Conservation (phyloP, 2,329 filamentous ascomycete species). For the Trichoderma koningiopsis region DNA sequence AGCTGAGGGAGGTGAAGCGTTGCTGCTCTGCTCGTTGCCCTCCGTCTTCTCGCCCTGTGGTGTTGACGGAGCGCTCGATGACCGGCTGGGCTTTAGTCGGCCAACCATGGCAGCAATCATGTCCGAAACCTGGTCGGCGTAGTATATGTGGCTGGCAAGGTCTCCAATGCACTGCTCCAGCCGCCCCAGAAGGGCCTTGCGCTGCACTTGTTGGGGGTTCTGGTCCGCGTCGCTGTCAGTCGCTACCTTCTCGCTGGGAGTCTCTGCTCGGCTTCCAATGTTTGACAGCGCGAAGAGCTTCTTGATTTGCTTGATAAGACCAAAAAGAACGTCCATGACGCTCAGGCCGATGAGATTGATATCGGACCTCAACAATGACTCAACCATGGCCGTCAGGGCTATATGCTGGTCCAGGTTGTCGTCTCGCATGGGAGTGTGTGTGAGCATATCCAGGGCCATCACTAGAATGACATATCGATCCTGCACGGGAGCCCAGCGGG, state of each 20-base stretch:
- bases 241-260: constrained; percentile 39
- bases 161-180: constrained; percentile 86
- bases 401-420: constrained; percentile 73
- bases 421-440: constrained; percentile 68
- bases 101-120: constrained; percentile 83
- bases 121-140: constrained; percentile 92
- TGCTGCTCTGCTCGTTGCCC: constrained; percentile 37
- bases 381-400: constrained; percentile 74
- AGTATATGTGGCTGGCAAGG: constrained; percentile 92
- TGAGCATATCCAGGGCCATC: constrained; percentile 74
- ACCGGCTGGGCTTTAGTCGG: constrained; percentile 69
- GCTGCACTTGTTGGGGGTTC: constrained; percentile 44
- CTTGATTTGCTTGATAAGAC: constrained; percentile 81
- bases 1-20: constrained; percentile 38
- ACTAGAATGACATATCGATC: constrained; percentile 90
- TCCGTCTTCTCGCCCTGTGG: constrained; percentile 51
- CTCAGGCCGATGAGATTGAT: constrained; percentile 94
- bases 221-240: constrained; percentile 39
- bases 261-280: constrained; percentile 38
- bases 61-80: constrained; percentile 47
- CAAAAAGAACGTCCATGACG: constrained; percentile 90
- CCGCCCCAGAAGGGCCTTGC: constrained; percentile 66
- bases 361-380: constrained; percentile 80
- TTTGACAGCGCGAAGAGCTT: constrained; percentile 69
- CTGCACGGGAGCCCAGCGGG: constrained; percentile 89